These are phyloP conservation scores for Fusarium sp. DNA, from an alignment of 2,329 filamentous ascomycete genomes.

Conservation along the genomic window DNA sequence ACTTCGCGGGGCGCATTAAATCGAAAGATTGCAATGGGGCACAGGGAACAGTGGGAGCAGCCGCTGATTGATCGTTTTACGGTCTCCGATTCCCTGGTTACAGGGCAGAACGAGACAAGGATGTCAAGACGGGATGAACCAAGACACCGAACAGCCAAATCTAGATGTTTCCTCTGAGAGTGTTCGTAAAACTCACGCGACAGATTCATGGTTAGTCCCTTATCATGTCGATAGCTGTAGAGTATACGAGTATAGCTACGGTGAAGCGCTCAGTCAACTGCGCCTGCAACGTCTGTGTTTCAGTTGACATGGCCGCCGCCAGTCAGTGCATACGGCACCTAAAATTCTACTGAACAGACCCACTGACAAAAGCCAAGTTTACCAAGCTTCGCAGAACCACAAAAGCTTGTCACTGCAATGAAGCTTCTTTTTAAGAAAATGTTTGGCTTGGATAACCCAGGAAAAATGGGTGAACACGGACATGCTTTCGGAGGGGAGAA, in stretches of 20 bases:
- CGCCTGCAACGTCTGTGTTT: not conserved
- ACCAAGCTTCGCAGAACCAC: not conserved
- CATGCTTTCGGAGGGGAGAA: no score
- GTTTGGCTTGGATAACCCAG: not conserved
- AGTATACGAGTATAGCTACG: not conserved
- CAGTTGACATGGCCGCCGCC: not conserved
- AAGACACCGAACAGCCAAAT: not conserved
- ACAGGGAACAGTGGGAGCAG: not conserved
- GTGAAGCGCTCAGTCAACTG: not conserved
- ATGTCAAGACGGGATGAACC: not conserved
- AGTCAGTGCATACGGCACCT: not conserved
- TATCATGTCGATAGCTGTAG: not conserved
- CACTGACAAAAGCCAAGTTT: not conserved
- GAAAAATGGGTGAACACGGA: not conserved
- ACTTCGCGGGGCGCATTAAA: not conserved
- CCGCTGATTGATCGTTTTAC: not conserved
- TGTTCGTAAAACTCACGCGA: not conserved
- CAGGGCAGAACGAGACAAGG: not conserved
- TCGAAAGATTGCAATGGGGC: not conserved
- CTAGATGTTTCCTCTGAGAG: not conserved
- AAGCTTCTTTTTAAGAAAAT: conserved; percentile 31
- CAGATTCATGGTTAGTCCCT: rapidly evolving
- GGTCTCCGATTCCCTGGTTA: not conserved
- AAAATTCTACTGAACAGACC: not conserved
- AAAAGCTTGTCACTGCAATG: conserved; percentile 12